Conservation (phyloP, 1,139 yeast genomes). For the Blastobotrys persicus region DNA sequence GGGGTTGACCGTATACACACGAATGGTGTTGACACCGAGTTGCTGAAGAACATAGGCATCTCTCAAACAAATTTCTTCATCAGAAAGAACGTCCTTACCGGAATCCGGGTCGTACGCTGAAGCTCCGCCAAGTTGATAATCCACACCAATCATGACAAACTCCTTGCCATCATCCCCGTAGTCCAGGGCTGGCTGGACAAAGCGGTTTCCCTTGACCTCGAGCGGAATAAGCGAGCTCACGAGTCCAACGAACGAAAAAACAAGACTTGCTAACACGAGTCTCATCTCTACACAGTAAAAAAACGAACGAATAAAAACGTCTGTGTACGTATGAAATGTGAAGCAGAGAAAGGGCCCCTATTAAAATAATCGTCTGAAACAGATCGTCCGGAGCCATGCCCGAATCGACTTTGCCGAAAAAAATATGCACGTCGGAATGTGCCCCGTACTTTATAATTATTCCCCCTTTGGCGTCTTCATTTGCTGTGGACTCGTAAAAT, state of each 20-base stretch:
- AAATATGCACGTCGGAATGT: neutral
- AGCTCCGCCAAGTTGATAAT: slow-evolving; percentile 74
- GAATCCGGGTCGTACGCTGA: slow-evolving; percentile 49
- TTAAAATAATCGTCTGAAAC: neutral
- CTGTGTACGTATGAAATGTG: neutral
- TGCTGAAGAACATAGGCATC: slow-evolving; percentile 77
- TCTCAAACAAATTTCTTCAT: slow-evolving; percentile 68
- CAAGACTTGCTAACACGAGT: neutral
- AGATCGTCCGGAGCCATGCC: neutral
- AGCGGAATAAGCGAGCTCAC: slow-evolving; percentile 43
- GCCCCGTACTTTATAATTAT: neutral
- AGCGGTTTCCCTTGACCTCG: slow-evolving; percentile 60
- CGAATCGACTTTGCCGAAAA: neutral
- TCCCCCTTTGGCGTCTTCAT: too few relatives aligned
- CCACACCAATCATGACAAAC: slow-evolving; percentile 60
- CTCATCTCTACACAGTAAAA: neutral
- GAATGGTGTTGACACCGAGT: slow-evolving; percentile 61
- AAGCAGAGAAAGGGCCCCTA: neutral
- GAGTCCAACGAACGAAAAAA: slow-evolving; percentile 12
- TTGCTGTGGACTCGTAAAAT: too few relatives aligned
- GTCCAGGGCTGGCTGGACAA: slow-evolving; percentile 67
- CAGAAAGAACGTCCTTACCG: slow-evolving; percentile 69
- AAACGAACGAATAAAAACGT: too few relatives aligned
- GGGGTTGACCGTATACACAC: slow-evolving; percentile 74
- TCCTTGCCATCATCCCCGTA: slow-evolving; percentile 24